A percentile compares a stretch with the other conserved stretches of the same genome.
Conservation (phyloP, 495 filamentous ascomycete genomes). For the Talaromyces proteolyticus region DNA sequence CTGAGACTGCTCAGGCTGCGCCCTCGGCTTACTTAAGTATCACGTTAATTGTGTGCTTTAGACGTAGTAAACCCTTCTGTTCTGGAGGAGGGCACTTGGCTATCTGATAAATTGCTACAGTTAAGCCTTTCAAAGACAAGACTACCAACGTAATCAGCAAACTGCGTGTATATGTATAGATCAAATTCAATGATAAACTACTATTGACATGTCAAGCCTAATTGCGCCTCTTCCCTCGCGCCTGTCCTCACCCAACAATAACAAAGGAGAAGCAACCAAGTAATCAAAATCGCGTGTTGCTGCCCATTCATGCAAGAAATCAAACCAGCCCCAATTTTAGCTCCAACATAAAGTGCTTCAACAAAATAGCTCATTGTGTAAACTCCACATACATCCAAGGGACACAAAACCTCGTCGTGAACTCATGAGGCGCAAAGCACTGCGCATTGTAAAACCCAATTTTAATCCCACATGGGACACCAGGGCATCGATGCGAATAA, state of each 20-base stretch:
- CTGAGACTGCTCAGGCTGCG: too few species aligned
- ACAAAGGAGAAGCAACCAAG: neutral
- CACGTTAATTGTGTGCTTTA: too few species aligned
- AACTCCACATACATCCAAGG: neutral
- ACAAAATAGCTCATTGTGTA: neutral
- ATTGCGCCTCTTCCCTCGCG: neutral
- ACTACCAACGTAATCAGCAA: too few species aligned
- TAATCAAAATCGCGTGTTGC: neutral
- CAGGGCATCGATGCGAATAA: neutral
- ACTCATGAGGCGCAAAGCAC: neutral
- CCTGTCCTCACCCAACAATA: neutral
- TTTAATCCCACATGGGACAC: neutral
- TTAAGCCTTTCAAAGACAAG: too few species aligned
- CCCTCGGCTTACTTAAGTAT: too few species aligned
- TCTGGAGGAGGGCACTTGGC: too few species aligned
- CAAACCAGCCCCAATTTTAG: too few species aligned
- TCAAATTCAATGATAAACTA: neutral
- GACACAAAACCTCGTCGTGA: neutral
- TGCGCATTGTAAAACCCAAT: neutral
- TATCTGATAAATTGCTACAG: too few species aligned
- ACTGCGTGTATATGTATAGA: too few species aligned
- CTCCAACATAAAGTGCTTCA: neutral
- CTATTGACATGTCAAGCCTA: neutral
- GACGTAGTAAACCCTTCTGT: too few species aligned
- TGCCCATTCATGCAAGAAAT: neutral